These are phyloP conservation scores for Cryphonectria carpinicola DNA, from an alignment of 2,329 filamentous ascomycete genomes.

Conservation along the genomic window DNA sequence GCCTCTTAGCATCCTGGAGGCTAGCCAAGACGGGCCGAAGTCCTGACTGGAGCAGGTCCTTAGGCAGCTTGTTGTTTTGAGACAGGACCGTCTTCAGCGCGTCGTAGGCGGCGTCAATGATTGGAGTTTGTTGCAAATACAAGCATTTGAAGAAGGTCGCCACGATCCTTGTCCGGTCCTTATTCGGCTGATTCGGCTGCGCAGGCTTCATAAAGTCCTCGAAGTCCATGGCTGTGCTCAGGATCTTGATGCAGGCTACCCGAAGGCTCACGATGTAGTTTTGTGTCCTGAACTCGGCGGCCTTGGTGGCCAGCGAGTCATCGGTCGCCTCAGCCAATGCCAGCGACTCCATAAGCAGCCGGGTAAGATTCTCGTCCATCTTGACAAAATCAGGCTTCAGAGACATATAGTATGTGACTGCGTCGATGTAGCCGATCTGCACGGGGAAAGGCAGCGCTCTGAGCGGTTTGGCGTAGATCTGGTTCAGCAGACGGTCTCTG, in stretches of 20 bases:
- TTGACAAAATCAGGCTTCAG: conserved; percentile 86
- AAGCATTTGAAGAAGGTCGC: conserved; percentile 97
- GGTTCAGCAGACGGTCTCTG: conserved; percentile 84
- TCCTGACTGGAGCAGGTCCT: conserved; percentile 92
- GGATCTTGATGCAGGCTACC: conserved; percentile 88
- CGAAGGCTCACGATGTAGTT: conserved; percentile 90
- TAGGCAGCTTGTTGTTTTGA: conserved; percentile 88
- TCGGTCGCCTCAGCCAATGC: conserved; percentile 94
- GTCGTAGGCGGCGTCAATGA: conserved; percentile 91
- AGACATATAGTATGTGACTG: conserved; percentile 91
- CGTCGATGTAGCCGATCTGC: conserved; percentile 98
- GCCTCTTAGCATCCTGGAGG: conserved; percentile 87
- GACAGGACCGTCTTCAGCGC: conserved; percentile 86
- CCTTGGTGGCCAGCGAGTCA: conserved; percentile 89
- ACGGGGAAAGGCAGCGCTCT: conserved; percentile 90
- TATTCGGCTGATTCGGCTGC: conserved; percentile 56
- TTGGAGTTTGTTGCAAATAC: conserved; percentile 89
- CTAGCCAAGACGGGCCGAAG: conserved; percentile 95
- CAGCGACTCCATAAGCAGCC: conserved; percentile 89
- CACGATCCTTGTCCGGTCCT: conserved; percentile 74
- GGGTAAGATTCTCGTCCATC: conserved; percentile 89
- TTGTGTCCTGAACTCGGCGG: conserved; percentile 91
- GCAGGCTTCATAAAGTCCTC: conserved; percentile 81
- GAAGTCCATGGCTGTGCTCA: conserved; percentile 92
- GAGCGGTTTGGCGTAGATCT: conserved; percentile 94